phyloP scores from a whole-genome alignment of 805 yeast genomes.

The Lipomyces starkeyi region DNA sequence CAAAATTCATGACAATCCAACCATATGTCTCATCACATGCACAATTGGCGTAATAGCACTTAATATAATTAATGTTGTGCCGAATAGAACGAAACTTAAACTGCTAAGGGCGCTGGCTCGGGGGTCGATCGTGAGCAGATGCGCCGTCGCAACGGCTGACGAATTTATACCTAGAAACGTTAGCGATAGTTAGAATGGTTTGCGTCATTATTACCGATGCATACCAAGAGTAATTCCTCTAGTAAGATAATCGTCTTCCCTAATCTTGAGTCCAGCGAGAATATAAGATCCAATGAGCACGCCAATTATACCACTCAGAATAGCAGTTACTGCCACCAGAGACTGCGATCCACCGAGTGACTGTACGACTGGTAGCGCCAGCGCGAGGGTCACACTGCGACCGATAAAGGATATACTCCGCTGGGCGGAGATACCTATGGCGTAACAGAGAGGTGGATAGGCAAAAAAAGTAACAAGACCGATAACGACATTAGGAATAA shows the following conservation, averaged over 20 bases:
- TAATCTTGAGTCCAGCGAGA: constrained; percentile 55
- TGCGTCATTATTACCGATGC: background rate
- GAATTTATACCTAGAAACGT: constrained; percentile 60
- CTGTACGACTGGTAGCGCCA: constrained; percentile 76
- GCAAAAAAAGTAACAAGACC: constrained; percentile 65
- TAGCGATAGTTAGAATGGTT: background rate
- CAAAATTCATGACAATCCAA: constrained; percentile 47
- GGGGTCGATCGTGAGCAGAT: constrained; percentile 69
- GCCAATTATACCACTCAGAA: constrained; percentile 76
- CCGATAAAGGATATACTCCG: constrained; percentile 78
- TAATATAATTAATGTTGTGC: constrained; percentile 72
- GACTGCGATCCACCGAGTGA: constrained; percentile 72
- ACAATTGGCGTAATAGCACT: constrained; percentile 64
- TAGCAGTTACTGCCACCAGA: constrained; percentile 79
- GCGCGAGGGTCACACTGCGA: constrained; percentile 76
- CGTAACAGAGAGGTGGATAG: constrained; percentile 72
- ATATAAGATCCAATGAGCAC: constrained; percentile 69
- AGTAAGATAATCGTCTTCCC: constrained; percentile 70
- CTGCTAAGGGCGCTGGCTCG: constrained; percentile 82
- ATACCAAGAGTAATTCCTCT: constrained; percentile 70
- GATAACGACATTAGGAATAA: constrained; percentile 64
- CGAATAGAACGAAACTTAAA: constrained; percentile 72
- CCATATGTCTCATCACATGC: constrained; percentile 55
- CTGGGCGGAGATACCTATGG: constrained; percentile 64
- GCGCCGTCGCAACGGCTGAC: constrained; percentile 85